phyloP scores from a whole-genome alignment of 441 rosid genomes.

The Iberis amara region DNA sequence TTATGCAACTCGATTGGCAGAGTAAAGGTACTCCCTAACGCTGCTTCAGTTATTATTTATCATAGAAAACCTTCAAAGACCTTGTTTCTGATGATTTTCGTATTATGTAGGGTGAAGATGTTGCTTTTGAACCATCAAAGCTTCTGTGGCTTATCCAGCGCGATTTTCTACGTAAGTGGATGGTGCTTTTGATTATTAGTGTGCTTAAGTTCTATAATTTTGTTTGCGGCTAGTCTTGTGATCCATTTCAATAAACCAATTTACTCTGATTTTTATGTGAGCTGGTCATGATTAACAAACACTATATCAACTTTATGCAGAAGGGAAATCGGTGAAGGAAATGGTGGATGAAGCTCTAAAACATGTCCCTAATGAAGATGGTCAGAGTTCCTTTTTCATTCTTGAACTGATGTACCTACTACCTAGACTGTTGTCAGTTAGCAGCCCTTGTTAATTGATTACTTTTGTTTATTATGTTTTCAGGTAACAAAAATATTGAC shows the following conservation, averaged over 20 bases:
- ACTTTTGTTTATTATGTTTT: slow-evolving; percentile 34
- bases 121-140: slow-evolving; percentile 95
- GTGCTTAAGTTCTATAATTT: slow-evolving; percentile 12
- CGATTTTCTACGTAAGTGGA: slow-evolving; percentile 86
- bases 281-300: slow-evolving; percentile 20
- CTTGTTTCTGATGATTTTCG: slow-evolving; percentile 29
- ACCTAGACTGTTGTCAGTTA: slow-evolving; percentile 17
- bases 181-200: background rate
- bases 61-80: slow-evolving; percentile 15
- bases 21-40: slow-evolving; percentile 73
- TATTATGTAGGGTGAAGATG: slow-evolving; percentile 77
- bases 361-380: slow-evolving; percentile 76
- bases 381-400: slow-evolving; percentile 47
- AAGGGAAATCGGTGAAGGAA: slow-evolving; percentile 92
- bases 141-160: slow-evolving; percentile 99
- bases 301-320: slow-evolving; percentile 40
- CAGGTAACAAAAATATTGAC: slow-evolving; percentile 90
- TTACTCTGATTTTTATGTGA: slow-evolving; percentile 13
- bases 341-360: slow-evolving; percentile 94
- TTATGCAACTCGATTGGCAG: slow-evolving; percentile 42
- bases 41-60: slow-evolving; percentile 22
- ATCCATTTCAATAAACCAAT: slow-evolving; percentile 23
- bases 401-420: slow-evolving; percentile 4
- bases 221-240: slow-evolving; percentile 19
- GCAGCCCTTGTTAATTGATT: slow-evolving; percentile 26